Evolutionary conservation across 768 basidiomycete species (phyloP).

Genomic region (Naematelia aurantialba): DNA sequence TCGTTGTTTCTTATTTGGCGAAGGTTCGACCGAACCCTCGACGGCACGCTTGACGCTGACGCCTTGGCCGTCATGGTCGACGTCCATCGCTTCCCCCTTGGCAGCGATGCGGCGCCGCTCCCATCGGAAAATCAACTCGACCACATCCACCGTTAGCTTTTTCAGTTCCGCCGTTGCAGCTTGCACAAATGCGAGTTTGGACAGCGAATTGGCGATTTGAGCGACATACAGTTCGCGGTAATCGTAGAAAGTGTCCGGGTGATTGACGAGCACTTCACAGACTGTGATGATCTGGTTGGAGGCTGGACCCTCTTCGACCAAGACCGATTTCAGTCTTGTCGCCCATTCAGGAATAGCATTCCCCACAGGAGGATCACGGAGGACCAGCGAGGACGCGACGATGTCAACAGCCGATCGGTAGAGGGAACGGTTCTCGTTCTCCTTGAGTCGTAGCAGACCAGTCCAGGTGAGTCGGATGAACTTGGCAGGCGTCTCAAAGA

Average conservation of each 20-base stretch:
- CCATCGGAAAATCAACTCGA: slow-evolving; percentile 91
- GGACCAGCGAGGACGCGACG: slow-evolving; percentile 74
- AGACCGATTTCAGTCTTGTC: slow-evolving; percentile 71
- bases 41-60: slow-evolving; percentile 17
- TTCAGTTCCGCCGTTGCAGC: slow-evolving; percentile 71
- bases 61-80: slow-evolving; percentile 46
- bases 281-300: slow-evolving; percentile 66
- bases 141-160: slow-evolving; percentile 79
- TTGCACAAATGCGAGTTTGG: slow-evolving; percentile 76
- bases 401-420: slow-evolving; percentile 83
- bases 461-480: slow-evolving; percentile 88
- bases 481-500: slow-evolving; percentile 82
- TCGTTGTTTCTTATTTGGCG: slow-evolving; percentile 45
- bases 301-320: slow-evolving; percentile 79
- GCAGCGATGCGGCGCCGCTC: slow-evolving; percentile 56
- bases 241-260: slow-evolving; percentile 85
- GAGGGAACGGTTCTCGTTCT: slow-evolving; percentile 69
- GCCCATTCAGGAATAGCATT: slow-evolving; percentile 69
- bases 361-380: slow-evolving; percentile 53
- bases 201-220: slow-evolving; percentile 84
- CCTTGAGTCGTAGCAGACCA: slow-evolving; percentile 76
- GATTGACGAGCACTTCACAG: slow-evolving; percentile 88
- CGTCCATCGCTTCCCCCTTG: slow-evolving; percentile 55
- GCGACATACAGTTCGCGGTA: slow-evolving; percentile 88
- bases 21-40: slow-evolving; percentile 18